A percentile compares a stretch with the other conserved stretches of the same genome.
Conservation (phyloP, 2,329 filamentous ascomycete genomes). For the Purpureocillium takamizusanense region DNA sequence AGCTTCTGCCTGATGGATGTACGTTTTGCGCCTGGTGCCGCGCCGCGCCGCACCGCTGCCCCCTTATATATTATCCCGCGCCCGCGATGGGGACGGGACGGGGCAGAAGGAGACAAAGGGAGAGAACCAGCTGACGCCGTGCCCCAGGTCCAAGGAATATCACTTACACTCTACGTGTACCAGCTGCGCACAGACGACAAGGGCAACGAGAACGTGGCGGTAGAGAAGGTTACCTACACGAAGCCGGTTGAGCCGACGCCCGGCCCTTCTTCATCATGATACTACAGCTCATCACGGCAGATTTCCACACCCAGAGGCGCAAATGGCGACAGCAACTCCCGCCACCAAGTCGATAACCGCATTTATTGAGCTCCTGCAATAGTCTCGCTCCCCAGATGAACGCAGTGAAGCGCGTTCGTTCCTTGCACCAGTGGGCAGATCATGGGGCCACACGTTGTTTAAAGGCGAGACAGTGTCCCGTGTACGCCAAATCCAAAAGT, state of each 20-base stretch:
- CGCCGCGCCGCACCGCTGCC: no score
- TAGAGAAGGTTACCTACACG: conserved; percentile 80
- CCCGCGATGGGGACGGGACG: no score
- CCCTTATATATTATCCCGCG: no score
- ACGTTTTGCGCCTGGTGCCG: conserved; percentile 30
- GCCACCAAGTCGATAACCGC: no score
- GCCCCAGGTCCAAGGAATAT: conserved; percentile 82
- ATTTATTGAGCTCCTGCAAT: no score
- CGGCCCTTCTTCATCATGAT: conserved; percentile 32
- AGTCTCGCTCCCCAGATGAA: no score
- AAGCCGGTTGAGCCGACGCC: conserved; percentile 58
- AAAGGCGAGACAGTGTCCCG: no score
- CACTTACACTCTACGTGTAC: conserved; percentile 91
- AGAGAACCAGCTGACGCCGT: not conserved
- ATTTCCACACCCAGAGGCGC: conserved; percentile 2
- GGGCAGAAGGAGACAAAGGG: no score
- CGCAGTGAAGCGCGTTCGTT: no score
- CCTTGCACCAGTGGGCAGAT: conserved; percentile 7
- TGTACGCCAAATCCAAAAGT: conserved; percentile 1
- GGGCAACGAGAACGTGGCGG: conserved; percentile 69
- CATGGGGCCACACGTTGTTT: no score
- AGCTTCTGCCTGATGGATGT: conserved; percentile 99
- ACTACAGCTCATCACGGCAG: not conserved
- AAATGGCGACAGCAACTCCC: conserved; percentile 12
- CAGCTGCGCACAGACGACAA: conserved; percentile 70